Conservation (phyloP, 345 rosid species). For the Salix suchowensis region DNA sequence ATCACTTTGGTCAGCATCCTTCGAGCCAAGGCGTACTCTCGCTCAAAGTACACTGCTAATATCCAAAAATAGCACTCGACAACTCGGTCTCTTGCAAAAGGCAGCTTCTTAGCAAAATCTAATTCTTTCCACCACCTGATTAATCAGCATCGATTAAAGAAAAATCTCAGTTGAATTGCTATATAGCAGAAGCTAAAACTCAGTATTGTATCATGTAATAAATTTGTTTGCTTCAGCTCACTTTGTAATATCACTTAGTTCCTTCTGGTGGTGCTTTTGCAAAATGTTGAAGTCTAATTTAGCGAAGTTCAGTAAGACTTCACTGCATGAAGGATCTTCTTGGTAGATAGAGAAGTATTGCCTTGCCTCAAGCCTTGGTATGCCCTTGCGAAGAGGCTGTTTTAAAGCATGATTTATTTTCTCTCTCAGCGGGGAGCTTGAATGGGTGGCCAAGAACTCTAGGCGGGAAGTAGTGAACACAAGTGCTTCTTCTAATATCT, state of each 20-base stretch:
- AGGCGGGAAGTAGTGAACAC: constrained; percentile 3
- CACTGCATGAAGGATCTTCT: background rate
- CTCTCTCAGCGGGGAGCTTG: constrained; percentile 1
- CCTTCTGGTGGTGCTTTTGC: constrained; percentile 21
- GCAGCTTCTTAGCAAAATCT: constrained; percentile 17
- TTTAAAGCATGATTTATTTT: constrained; percentile 17
- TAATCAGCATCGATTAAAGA: background rate
- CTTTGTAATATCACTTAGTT: constrained; percentile 17
- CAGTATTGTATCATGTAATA: no score
- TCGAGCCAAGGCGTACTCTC: constrained; percentile 11
- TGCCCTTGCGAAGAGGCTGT: constrained; percentile 10
- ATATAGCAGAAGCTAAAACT: no score
- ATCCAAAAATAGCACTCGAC: constrained; percentile 26
- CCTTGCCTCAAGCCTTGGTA: constrained; percentile 22
- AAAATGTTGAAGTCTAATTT: constrained; percentile 35
- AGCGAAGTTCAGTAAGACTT: constrained; percentile 21
- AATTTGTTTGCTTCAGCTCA: background rate
- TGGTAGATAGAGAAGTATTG: constrained; percentile 19
- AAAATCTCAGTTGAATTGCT: background rate
- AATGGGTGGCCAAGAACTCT: background rate
- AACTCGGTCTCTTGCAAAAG: constrained; percentile 24
- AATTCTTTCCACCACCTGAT: constrained; percentile 29
- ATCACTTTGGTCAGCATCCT: constrained; percentile 10
- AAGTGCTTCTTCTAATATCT: constrained; percentile 19
- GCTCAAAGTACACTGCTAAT: constrained; percentile 18